Evolutionary conservation across 768 basidiomycete genomes (phyloP).

Genomic region (Lentinula sp.): DNA sequence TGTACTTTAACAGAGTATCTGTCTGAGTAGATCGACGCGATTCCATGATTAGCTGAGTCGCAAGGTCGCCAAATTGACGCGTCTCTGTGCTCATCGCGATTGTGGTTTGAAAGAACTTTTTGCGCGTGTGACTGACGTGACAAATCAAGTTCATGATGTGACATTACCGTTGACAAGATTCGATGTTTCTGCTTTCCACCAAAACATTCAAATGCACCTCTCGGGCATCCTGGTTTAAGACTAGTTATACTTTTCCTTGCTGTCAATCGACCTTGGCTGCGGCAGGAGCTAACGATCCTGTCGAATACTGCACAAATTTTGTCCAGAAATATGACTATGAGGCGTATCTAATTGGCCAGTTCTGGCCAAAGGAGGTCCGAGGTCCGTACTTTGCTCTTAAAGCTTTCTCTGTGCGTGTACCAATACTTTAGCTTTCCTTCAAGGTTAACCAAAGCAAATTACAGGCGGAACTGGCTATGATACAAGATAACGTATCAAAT

Average conservation of each 20-base stretch:
- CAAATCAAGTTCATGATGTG: background rate
- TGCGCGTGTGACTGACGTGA: background rate
- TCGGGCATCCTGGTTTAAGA: background rate
- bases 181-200: background rate
- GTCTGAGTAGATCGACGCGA: slow-evolving; percentile 80
- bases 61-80: slow-evolving; percentile 79
- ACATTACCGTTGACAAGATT: background rate
- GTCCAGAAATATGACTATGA: slow-evolving; percentile 82
- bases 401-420: slow-evolving; percentile 70
- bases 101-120: too few species aligned
- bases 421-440: background rate
- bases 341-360: slow-evolving; percentile 62
- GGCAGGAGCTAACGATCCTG: slow-evolving; percentile 29
- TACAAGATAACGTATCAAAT: slow-evolving; percentile 74
- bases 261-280: background rate
- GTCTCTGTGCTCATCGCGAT: slow-evolving; percentile 14
- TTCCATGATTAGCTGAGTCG: slow-evolving; percentile 82
- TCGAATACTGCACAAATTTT: slow-evolving; percentile 62
- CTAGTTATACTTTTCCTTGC: background rate
- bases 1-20: slow-evolving; percentile 86
- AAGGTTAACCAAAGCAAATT: background rate
- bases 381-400: slow-evolving; percentile 72
- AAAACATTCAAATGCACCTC: background rate
- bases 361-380: slow-evolving; percentile 64
- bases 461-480: slow-evolving; percentile 54